A percentile compares a stretch with the other conserved stretches of the same genome.
phyloP scores from a whole-genome alignment of 768 basidiomycete genomes.

The Mycena sanguinolenta region DNA sequence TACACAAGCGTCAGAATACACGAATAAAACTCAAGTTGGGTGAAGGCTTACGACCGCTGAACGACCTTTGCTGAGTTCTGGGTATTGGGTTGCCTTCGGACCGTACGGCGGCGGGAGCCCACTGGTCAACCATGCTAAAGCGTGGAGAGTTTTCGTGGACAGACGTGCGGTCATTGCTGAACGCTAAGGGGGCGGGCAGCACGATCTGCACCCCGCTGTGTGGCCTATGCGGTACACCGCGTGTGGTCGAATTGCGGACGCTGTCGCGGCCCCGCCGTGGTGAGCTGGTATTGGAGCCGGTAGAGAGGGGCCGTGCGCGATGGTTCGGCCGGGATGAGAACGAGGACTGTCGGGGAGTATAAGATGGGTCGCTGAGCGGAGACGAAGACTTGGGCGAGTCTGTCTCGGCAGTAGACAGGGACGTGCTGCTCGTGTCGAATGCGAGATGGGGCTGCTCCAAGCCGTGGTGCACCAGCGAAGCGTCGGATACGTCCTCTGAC shows the following conservation, averaged over 20 bases:
- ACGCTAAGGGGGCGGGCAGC: slow-evolving; percentile 72
- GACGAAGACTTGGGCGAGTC: slow-evolving; percentile 17
- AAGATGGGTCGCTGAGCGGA: slow-evolving; percentile 28
- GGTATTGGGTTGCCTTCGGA: slow-evolving; percentile 29
- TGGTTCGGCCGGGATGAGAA: slow-evolving; percentile 36
- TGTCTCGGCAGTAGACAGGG: slow-evolving; percentile 34
- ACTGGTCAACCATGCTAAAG: slow-evolving; percentile 51
- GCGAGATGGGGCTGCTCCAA: slow-evolving; percentile 40
- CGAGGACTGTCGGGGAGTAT: slow-evolving; percentile 13
- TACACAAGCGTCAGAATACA: not conserved
- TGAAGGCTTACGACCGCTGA: slow-evolving; percentile 14
- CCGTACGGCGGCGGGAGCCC: slow-evolving; percentile 44
- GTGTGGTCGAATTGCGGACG: slow-evolving; percentile 40
- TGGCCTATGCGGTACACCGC: slow-evolving; percentile 73
- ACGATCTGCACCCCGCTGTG: slow-evolving; percentile 76
- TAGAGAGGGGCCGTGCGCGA: slow-evolving; percentile 52
- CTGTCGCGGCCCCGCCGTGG: slow-evolving; percentile 52
- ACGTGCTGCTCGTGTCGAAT: slow-evolving; percentile 44
- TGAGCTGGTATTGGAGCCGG: slow-evolving; percentile 52
- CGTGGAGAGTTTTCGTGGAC: slow-evolving; percentile 32
- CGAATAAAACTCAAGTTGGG: not conserved
- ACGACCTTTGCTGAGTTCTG: slow-evolving; percentile 23
- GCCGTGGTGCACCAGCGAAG: slow-evolving; percentile 34
- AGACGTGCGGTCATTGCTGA: slow-evolving; percentile 54
- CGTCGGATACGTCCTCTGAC: slow-evolving; percentile 32